Percentiles rank a stretch among this genome's conserved stretches.
These are phyloP conservation scores for Benincasa hispida DNA, from an alignment of 306 rosid species.

Conservation along the genomic window DNA sequence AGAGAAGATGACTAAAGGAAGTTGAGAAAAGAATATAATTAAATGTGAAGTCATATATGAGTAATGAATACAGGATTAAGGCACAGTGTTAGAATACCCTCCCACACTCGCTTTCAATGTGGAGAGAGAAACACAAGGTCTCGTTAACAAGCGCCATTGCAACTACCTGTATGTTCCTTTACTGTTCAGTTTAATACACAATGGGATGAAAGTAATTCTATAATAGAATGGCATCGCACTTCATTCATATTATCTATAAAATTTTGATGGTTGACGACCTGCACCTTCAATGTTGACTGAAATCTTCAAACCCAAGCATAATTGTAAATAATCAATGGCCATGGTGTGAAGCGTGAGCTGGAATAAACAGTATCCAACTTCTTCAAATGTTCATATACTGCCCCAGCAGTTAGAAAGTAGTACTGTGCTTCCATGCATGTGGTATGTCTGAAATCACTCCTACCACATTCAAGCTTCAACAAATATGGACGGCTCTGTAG, in stretches of 20 bases:
- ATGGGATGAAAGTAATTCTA: not conserved
- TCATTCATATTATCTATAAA: not conserved
- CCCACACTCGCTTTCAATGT: not conserved
- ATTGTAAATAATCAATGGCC: not conserved
- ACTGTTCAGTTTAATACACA: slow-evolving; percentile 1
- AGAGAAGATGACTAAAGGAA: not conserved
- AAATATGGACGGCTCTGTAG: not conserved
- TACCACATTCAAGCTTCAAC: not conserved
- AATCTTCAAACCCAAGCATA: not conserved
- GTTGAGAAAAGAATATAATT: not conserved
- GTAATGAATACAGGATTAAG: not conserved
- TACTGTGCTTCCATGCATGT: not conserved
- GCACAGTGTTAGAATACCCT: not conserved
- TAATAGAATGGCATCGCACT: not conserved
- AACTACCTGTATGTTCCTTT: slow-evolving; percentile 1
- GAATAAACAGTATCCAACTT: not conserved
- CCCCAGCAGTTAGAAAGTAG: not conserved
- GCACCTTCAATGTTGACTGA: not conserved
- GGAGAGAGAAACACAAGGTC: not conserved
- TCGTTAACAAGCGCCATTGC: not conserved
- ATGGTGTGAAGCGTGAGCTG: not conserved
- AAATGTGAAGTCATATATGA: not conserved
- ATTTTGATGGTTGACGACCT: not conserved
- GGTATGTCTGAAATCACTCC: slow-evolving; percentile 3
- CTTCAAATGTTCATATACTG: slow-evolving; percentile 3